phyloP scores from a whole-genome alignment of 208 protist genomes.

The Crithidia expoeki region DNA sequence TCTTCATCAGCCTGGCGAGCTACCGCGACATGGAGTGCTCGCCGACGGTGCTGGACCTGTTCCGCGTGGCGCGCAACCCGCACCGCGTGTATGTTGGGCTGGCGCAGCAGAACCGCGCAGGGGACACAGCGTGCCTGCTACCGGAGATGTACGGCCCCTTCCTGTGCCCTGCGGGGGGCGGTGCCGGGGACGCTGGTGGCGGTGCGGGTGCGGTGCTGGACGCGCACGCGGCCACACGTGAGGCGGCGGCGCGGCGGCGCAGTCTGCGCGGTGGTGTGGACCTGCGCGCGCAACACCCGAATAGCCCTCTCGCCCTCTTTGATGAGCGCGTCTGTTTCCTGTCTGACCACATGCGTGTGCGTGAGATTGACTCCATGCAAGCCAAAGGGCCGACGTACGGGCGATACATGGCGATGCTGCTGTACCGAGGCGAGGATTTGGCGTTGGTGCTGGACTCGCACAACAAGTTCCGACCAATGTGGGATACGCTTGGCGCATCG shows the following conservation, averaged over 20 bases:
- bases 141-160: slow-evolving; percentile 32
- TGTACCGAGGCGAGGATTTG: slow-evolving; percentile 79
- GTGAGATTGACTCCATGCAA: slow-evolving; percentile 43
- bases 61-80: slow-evolving; percentile 64
- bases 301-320: slow-evolving; percentile 7
- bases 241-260: slow-evolving; percentile 9
- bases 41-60: slow-evolving; percentile 76
- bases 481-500: slow-evolving; percentile 56
- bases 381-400: slow-evolving; percentile 83
- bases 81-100: slow-evolving; percentile 82
- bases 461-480: slow-evolving; percentile 72
- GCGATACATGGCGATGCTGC: slow-evolving; percentile 82
- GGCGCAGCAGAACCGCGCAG: slow-evolving; percentile 68
- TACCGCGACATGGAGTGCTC: slow-evolving; percentile 88
- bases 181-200: background rate
- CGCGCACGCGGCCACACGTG: slow-evolving; percentile 4
- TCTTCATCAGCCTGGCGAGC: slow-evolving; percentile 91
- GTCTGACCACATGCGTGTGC: slow-evolving; percentile 54
- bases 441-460: slow-evolving; percentile 84
- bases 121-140: slow-evolving; percentile 54
- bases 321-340: slow-evolving; percentile 54
- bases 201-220: no score
- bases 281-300: background rate
- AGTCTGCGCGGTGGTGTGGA: slow-evolving; percentile 8
- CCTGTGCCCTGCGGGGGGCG: slow-evolving; percentile 20